Conservation (phyloP, 352 stramenopile species). For the Phytopythium oedochilum region DNA sequence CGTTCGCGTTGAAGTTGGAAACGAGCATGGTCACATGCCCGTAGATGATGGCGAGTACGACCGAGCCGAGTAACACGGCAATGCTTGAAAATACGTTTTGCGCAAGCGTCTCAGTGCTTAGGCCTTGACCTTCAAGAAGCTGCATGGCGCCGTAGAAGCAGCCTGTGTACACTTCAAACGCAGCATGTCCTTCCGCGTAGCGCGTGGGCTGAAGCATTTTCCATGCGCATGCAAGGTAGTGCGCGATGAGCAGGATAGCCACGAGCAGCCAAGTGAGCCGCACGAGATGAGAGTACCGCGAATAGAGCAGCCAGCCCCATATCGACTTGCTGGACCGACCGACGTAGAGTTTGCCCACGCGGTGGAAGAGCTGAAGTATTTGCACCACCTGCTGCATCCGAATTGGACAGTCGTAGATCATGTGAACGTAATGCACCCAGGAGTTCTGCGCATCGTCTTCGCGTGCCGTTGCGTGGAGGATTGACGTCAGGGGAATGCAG, state of each 20-base stretch:
- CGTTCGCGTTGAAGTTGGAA: constrained; percentile 49
- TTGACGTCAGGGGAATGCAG: constrained; percentile 5
- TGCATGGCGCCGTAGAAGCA: constrained; percentile 40
- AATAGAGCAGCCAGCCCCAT: constrained; percentile 40
- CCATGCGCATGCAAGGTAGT: constrained; percentile 52
- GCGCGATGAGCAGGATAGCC: constrained; percentile 33
- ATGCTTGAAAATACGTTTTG: constrained; percentile 37
- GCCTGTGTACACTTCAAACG: constrained; percentile 20
- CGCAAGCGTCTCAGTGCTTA: constrained; percentile 12
- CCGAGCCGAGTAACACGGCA: constrained; percentile 34
- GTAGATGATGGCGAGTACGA: constrained; percentile 52
- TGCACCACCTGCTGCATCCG: constrained; percentile 23
- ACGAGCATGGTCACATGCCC: constrained; percentile 56
- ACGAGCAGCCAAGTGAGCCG: constrained; percentile 32
- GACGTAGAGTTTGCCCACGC: constrained; percentile 14
- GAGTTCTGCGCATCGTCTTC: neutral
- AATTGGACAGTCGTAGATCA: constrained; percentile 14
- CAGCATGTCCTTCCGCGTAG: neutral
- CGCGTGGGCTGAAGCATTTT: constrained; percentile 10
- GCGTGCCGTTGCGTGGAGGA: neutral
- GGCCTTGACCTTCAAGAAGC: constrained; percentile 34
- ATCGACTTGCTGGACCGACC: constrained; percentile 25
- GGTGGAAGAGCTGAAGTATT: constrained; percentile 21
- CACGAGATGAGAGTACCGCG: constrained; percentile 37
- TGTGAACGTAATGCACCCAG: constrained; percentile 6